Conservation (phyloP, 106 monocot genomes). For the Dioscorea alata region DNA sequence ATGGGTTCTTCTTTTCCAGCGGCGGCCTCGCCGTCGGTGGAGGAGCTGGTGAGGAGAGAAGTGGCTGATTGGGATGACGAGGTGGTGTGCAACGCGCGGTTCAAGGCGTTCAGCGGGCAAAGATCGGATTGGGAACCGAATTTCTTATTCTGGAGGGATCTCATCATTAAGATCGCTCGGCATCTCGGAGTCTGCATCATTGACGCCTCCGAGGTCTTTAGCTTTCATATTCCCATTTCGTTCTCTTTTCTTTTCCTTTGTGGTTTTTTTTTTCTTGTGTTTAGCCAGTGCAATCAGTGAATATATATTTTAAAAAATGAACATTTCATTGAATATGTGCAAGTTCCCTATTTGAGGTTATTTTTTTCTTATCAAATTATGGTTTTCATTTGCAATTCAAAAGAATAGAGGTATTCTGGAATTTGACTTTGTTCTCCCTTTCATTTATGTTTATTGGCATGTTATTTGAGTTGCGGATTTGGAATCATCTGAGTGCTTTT, state of each 20-base stretch:
- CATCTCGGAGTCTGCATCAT: slow-evolving; percentile 46
- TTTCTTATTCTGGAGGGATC: slow-evolving; percentile 77
- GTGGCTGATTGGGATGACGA: slow-evolving; percentile 92
- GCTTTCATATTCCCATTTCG: not conserved
- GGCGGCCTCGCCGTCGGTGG: slow-evolving; percentile 4
- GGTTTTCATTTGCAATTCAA: not conserved
- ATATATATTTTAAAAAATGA: not conserved
- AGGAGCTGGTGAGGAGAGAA: slow-evolving; percentile 53
- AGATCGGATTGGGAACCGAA: slow-evolving; percentile 72
- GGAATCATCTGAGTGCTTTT: not conserved
- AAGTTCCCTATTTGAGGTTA: not conserved
- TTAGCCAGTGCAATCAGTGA: not conserved
- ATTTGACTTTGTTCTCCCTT: not conserved
- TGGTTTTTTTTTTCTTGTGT: not conserved
- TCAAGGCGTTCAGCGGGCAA: slow-evolving; percentile 92
- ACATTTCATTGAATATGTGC: not conserved
- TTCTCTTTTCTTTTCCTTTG: not conserved
- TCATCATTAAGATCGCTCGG: slow-evolving; percentile 68
- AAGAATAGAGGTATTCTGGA: not conserved
- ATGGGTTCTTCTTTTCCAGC: not conserved
- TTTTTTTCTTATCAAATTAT: not conserved
- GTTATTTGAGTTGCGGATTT: not conserved
- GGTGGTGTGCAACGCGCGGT: slow-evolving; percentile 35
- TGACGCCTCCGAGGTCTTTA: slow-evolving; percentile 46
- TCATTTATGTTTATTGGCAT: not conserved